phyloP scores from a whole-genome alignment of 352 stramenopile genomes.

The Globisporangium sylvaticum region DNA sequence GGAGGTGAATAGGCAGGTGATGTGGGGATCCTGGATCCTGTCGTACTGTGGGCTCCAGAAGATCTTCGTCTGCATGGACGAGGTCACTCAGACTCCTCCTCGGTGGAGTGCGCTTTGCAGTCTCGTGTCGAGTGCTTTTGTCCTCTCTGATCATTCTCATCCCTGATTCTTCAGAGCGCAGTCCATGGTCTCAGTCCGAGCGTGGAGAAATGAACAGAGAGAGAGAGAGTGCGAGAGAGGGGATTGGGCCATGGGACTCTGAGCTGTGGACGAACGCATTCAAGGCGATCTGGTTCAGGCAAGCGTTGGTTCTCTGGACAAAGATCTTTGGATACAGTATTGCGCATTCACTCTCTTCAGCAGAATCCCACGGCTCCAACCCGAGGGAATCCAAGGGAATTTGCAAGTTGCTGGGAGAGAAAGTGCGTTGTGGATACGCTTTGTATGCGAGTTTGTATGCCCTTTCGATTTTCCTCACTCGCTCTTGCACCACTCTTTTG shows the following conservation, averaged over 20 bases:
- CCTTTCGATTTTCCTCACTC: neutral
- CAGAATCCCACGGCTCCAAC: neutral
- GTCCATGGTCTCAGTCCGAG: neutral
- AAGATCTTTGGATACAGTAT: neutral
- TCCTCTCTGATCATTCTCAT: neutral
- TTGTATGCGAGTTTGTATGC: neutral
- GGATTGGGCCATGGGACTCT: neutral
- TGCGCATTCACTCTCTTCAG: neutral
- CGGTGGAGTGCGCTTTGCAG: neutral
- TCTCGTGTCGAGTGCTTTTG: neutral
- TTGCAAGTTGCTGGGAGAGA: neutral
- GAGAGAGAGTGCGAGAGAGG: neutral
- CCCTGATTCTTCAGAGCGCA: neutral
- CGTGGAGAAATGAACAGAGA: neutral
- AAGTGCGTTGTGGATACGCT: neutral
- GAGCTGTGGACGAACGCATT: neutral
- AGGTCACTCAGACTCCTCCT: neutral
- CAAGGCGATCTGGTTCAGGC: neutral
- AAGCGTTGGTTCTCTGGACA: neutral
- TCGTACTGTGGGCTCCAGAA: neutral
- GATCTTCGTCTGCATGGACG: neutral
- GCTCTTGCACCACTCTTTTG: neutral
- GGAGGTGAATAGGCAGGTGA: neutral
- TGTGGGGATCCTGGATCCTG: neutral
- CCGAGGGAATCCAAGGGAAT: neutral